Base-by-base conservation (phyloP, 2,329 filamentous ascomycete genomes). In the Ascochyta lentis region DNA sequence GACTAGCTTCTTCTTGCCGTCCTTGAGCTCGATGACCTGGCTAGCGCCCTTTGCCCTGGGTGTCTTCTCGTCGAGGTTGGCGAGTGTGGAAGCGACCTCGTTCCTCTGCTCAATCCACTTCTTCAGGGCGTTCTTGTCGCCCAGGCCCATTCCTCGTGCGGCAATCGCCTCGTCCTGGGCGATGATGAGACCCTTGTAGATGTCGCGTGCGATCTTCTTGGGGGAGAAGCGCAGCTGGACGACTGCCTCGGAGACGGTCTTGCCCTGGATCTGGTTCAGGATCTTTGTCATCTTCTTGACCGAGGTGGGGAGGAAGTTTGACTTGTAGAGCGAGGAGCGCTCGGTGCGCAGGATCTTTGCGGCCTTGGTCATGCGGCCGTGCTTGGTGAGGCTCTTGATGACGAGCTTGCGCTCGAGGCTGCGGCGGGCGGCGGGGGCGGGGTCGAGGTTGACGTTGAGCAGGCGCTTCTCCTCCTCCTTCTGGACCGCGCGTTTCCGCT, bases 201-300 rank as follows among this genome's bases (percentile, higher is more conserved):
- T 86, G 69, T 96, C 92, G 64, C 85, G 81, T 6, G 94, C 91
- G 61, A 89, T 90, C 80, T 92, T 94, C 85, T 99, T 99, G 81
- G 92, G 91, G 76, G 89, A 94, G 80, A 94, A 98, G 52, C 89
- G 86, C 91, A 99, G 96, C 82, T 99, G 95, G 50, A 90, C 79
- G 64, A 98, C 91, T 13, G 95, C 95, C 33, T 99, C 93, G 54
- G 96, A 92, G 58, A 99, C 82, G n/a, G 89, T 88, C 84, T 97
- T 98, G 64, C 95, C 95, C 2, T 87, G 84, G 70, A 99, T 95
- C 79, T 98, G 95, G 51, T 89, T 86, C 23, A 94, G 88, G 45
- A 99, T 80, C 67, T 90, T 89, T 48, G 89, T 88, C 51, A 99
- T 83, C 81, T 99, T 99, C 86, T 99, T 99, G 61, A 91, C 81